These are phyloP conservation scores for Calonectria pteridis DNA, from an alignment of 2,329 filamentous ascomycete genomes.

Conservation along the genomic window DNA sequence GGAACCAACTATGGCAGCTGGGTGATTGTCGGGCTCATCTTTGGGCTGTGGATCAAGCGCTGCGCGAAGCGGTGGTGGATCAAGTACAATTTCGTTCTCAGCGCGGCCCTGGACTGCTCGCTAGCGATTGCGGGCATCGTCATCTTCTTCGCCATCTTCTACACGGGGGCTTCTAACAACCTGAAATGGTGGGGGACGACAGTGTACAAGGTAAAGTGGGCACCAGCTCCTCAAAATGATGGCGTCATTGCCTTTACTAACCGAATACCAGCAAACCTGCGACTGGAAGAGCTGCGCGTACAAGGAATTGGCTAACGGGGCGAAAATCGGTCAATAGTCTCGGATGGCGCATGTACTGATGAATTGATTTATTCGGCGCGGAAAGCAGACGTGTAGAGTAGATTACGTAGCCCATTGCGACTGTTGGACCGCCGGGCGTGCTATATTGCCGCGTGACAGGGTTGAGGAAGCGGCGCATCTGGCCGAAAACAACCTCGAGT, in stretches of 20 bases:
- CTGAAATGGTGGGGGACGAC: slow-evolving; percentile 49
- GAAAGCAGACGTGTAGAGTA: background rate
- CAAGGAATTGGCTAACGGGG: slow-evolving; percentile 7
- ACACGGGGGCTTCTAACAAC: slow-evolving; percentile 43
- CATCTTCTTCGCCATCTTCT: slow-evolving; percentile 51
- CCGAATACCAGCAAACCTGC: slow-evolving; percentile 23
- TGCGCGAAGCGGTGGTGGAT: slow-evolving; percentile 46
- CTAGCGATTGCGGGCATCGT: slow-evolving; percentile 49
- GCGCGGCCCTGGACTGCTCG: slow-evolving; percentile 48
- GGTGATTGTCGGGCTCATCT: slow-evolving; percentile 47
- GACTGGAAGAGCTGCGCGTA: slow-evolving; percentile 42
- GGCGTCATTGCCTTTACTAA: background rate
- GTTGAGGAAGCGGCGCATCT: background rate
- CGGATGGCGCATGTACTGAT: background rate
- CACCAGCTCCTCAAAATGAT: background rate
- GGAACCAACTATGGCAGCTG: slow-evolving; percentile 50
- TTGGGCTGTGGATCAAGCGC: slow-evolving; percentile 43
- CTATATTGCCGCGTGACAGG: background rate
- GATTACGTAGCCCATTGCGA: background rate
- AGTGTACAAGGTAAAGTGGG: slow-evolving; percentile 28
- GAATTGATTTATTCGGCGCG: background rate
- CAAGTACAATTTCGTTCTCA: slow-evolving; percentile 49
- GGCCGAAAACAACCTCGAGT: background rate
- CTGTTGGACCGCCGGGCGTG: background rate
- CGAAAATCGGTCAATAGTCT: slow-evolving; percentile 1